Evolutionary conservation across 2,329 filamentous ascomycete species (phyloP).

Genomic region (Pseudonectria buxi): DNA sequence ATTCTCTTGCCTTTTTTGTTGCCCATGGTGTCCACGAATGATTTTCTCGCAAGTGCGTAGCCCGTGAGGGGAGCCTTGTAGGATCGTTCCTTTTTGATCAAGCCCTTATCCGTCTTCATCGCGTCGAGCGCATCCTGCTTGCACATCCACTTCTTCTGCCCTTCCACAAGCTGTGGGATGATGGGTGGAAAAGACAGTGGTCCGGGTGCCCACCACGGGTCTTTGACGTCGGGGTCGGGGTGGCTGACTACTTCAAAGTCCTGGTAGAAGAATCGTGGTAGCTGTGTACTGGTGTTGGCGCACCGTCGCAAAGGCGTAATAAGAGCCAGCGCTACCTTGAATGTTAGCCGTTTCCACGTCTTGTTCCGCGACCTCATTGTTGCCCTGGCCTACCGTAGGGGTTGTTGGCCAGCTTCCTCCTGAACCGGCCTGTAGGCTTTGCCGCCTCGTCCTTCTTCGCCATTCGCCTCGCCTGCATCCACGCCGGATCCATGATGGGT

Average conservation of each 20-base stretch:
- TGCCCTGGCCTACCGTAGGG: constrained; percentile 55
- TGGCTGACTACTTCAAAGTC: constrained; percentile 51
- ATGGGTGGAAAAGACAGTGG: constrained; percentile 27
- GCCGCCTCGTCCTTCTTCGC: constrained; percentile 33
- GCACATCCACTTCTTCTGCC: background rate
- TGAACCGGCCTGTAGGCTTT: constrained; percentile 38
- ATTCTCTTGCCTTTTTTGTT: constrained; percentile 5
- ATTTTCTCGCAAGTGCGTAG: constrained; percentile 25
- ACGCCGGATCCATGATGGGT: constrained; percentile 46
- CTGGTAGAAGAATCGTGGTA: constrained; percentile 59
- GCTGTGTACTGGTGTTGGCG: constrained; percentile 34
- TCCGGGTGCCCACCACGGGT: constrained; percentile 51
- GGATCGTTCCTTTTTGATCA: no score
- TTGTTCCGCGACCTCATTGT: no score
- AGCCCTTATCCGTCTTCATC: background rate
- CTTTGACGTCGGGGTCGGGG: constrained; percentile 45
- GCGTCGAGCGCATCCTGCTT: background rate
- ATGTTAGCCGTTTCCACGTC: background rate
- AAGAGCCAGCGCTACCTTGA: constrained; percentile 50
- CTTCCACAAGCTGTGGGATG: constrained; percentile 11
- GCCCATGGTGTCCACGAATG: constrained; percentile 21
- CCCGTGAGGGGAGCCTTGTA: constrained; percentile 12
- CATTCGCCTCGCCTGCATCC: constrained; percentile 37
- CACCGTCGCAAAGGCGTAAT: constrained; percentile 54
- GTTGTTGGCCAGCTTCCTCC: constrained; percentile 53